Evolutionary conservation across 148 eudicot genomes (phyloP).

Genomic region (Vaccinium corymbosum): DNA sequence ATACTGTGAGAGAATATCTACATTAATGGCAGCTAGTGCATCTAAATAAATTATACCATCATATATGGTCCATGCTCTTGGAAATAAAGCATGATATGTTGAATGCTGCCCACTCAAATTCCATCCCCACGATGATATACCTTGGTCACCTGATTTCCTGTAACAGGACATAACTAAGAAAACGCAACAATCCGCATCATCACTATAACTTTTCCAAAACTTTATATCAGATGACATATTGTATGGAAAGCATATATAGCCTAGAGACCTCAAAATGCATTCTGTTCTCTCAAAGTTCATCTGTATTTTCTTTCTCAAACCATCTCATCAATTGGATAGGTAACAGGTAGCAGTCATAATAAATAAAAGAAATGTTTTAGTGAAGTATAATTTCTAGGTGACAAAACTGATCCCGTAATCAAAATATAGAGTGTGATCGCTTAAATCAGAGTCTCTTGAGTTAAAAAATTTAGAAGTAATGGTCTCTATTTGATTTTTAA

Average conservation of each 20-base stretch:
- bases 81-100: conserved; percentile 94
- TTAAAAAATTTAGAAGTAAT: neutral
- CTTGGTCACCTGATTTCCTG: conserved; percentile 76
- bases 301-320: neutral
- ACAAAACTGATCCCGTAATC: neutral
- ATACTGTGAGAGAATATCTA: neutral
- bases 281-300: neutral
- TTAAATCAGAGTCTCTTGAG: neutral
- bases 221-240: no score
- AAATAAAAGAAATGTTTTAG: neutral
- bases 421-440: neutral
- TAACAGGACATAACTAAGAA: conserved; percentile 10
- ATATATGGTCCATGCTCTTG: conserved; percentile 98
- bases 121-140: conserved; percentile 99
- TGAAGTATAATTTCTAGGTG: neutral
- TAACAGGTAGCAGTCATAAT: neutral
- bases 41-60: conserved; percentile 55
- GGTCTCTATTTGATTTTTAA: neutral
- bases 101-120: conserved; percentile 96
- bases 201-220: neutral
- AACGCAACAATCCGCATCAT: conserved; percentile 8
- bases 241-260: neutral
- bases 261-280: neutral
- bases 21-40: neutral
- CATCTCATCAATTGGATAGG: neutral